A percentile compares a stretch with the other conserved stretches of the same genome.
Conservation (phyloP, 1,139 yeast genomes). For the Kluyveromyces marxianus region DNA sequence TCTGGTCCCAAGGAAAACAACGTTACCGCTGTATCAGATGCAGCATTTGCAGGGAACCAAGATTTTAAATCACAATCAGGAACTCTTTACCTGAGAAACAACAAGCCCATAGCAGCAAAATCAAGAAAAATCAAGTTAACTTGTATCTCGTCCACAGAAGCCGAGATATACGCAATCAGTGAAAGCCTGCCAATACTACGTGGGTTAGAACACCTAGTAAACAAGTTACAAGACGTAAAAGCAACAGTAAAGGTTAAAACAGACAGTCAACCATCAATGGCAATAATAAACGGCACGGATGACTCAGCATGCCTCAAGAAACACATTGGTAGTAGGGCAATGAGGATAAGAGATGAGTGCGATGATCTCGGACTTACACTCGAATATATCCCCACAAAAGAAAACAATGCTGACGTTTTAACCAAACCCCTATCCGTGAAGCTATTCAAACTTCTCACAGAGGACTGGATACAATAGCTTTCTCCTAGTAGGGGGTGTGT, state of each 20-base stretch:
- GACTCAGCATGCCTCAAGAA: conserved; percentile 4
- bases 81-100: neutral
- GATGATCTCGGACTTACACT: neutral
- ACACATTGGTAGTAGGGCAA: conserved; percentile 9
- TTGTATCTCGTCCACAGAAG: conserved; percentile 7
- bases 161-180: conserved; percentile 6
- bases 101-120: conserved; percentile 4
- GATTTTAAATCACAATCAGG: conserved; percentile 2
- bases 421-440: conserved; percentile 9
- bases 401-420: conserved; percentile 9
- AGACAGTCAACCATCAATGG: conserved; percentile 7
- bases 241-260: neutral
- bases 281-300: conserved; percentile 3
- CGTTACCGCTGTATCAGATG: conserved; percentile 1
- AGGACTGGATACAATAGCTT: conserved; percentile 5
- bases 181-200: conserved; percentile 1
- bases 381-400: conserved; percentile 6
- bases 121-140: conserved; percentile 5
- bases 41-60: neutral
- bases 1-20: neutral
- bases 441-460: conserved; percentile 2
- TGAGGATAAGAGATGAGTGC: conserved; percentile 7
- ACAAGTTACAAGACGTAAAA: conserved; percentile 1
- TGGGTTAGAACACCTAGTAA: conserved; percentile 1
- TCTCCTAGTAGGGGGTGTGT: conserved; percentile 2